phyloP scores from a whole-genome alignment of 1,139 yeast species.

The Nakaseomyces nivariensis region DNA sequence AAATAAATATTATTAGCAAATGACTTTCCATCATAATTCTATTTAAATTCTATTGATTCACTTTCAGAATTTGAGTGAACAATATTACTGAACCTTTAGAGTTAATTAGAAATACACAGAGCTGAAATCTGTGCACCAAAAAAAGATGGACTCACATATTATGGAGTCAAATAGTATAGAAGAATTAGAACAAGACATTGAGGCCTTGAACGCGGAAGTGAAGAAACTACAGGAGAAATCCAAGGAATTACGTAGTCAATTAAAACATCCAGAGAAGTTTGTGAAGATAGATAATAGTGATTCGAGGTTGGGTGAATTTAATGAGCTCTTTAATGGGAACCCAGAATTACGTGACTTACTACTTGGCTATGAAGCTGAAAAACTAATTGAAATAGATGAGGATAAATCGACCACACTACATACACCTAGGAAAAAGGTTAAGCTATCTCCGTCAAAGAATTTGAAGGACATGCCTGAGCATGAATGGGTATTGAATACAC shows the following conservation, averaged over 20 bases:
- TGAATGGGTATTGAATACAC: conserved; percentile 19
- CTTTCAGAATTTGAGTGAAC: too few species aligned
- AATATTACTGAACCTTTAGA: background rate
- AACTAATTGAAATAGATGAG: background rate
- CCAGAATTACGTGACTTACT: conserved; percentile 18
- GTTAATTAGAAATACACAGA: background rate
- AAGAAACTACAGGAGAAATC: conserved; percentile 9
- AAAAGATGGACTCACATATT: background rate
- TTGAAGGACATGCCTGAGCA: conserved; percentile 10
- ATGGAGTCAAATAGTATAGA: conserved; percentile 8
- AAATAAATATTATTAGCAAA: too few species aligned
- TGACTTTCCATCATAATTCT: too few species aligned
- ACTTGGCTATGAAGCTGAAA: conserved; percentile 2
- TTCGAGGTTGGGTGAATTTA: conserved; percentile 15
- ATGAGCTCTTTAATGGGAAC: conserved; percentile 14
- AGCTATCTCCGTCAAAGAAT: background rate
- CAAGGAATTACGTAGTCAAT: conserved; percentile 4
- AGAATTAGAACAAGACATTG: conserved; percentile 25
- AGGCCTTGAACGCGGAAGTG: conserved; percentile 18
- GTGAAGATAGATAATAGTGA: conserved; percentile 5
- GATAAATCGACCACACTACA: background rate
- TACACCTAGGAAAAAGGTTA: conserved; percentile 5
- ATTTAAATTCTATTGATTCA: too few species aligned
- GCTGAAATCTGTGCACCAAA: background rate
- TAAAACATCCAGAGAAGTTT: conserved; percentile 1